Conservation (phyloP, 2,329 filamentous ascomycete genomes). For the Epichloe gansuensis region DNA sequence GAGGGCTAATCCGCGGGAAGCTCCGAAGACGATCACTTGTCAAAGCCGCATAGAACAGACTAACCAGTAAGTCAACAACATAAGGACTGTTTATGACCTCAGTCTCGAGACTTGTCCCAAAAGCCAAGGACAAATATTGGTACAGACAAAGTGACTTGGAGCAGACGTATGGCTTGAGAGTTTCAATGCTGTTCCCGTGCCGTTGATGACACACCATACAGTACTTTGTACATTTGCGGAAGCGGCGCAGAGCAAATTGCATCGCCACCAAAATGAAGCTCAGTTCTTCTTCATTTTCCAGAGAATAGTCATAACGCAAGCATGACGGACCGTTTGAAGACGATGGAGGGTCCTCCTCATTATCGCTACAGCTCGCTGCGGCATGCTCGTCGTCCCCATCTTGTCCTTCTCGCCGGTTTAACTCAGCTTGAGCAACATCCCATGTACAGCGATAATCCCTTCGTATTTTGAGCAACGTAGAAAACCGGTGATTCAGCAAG, state of each 20-base stretch:
- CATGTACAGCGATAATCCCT: slow-evolving; percentile 42
- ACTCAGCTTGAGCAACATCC: slow-evolving; percentile 28
- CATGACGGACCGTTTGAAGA: slow-evolving; percentile 6
- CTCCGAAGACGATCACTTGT: slow-evolving; percentile 25
- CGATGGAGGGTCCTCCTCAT: not conserved
- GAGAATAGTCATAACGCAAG: slow-evolving; percentile 19
- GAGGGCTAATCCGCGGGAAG: slow-evolving; percentile 30
- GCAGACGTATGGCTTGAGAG: slow-evolving; percentile 72
- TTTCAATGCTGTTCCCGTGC: slow-evolving; percentile 51
- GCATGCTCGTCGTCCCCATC: too few relatives aligned
- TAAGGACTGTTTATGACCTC: slow-evolving; percentile 69
- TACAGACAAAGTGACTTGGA: slow-evolving; percentile 64
- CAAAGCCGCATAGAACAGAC: slow-evolving; percentile 61
- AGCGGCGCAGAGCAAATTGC: slow-evolving; percentile 66
- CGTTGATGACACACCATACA: slow-evolving; percentile 74
- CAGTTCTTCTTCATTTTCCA: slow-evolving; percentile 19
- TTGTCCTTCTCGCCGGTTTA: slow-evolving; percentile 3
- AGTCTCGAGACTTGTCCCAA: slow-evolving; percentile 75
- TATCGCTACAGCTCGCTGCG: not conserved
- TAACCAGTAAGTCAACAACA: slow-evolving; percentile 75
- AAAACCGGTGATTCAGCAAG: slow-evolving; percentile 49
- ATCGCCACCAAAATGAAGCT: slow-evolving; percentile 49
- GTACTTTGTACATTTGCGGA: slow-evolving; percentile 73
- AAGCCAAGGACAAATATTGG: slow-evolving; percentile 77
- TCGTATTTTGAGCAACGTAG: slow-evolving; percentile 50